phyloP scores from a whole-genome alignment of 805 yeast genomes.

The Wickerhamiella bombiphila region DNA sequence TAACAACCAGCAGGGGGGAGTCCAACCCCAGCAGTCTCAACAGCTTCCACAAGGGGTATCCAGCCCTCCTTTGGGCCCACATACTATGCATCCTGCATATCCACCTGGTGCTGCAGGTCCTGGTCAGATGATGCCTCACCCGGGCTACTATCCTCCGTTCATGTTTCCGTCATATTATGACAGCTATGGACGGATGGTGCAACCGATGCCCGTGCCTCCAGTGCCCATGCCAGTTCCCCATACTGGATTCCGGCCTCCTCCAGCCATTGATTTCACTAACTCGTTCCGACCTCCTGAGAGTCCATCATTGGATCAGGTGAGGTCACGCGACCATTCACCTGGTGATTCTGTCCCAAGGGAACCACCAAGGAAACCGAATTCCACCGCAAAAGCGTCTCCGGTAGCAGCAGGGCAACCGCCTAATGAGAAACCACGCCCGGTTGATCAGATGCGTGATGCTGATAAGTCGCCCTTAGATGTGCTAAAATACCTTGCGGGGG shows the following conservation, averaged over 20 bases:
- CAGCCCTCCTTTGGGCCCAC: not conserved
- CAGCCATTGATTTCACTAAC: conserved; percentile 30
- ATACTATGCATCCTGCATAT: not conserved
- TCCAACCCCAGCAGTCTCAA: not conserved
- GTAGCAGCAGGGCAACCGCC: not conserved
- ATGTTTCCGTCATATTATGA: not conserved
- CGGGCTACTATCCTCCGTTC: not conserved
- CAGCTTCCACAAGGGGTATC: not conserved
- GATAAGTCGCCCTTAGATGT: conserved; percentile 15
- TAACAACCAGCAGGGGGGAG: not conserved
- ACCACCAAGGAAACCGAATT: not conserved
- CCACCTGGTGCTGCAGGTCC: not conserved
- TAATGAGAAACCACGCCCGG: not conserved
- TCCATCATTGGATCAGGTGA: not conserved
- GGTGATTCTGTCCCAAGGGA: not conserved
- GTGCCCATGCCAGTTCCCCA: not conserved
- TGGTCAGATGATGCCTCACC: no score
- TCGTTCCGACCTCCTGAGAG: conserved; percentile 18
- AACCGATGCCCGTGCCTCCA: not conserved
- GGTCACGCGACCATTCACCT: not conserved
- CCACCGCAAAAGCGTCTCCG: not conserved
- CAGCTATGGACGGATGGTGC: not conserved
- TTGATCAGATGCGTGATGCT: not conserved
- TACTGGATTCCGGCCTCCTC: conserved; percentile 15
- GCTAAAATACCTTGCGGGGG: conserved; percentile 18